Evolutionary conservation across 108 stramenopile species (phyloP).

Genomic region (Stephanodiscus triporus): DNA sequence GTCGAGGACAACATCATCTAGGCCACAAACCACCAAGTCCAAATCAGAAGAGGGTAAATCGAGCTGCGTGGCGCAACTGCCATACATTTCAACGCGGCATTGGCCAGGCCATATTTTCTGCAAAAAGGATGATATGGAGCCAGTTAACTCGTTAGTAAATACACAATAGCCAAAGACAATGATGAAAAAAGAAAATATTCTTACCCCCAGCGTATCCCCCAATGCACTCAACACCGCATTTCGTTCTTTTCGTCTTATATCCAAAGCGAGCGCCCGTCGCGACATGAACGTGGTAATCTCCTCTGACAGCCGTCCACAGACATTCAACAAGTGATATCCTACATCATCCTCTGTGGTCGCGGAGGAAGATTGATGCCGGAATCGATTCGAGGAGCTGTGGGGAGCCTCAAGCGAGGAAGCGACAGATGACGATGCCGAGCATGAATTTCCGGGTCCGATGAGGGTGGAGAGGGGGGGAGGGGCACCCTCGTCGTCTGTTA

Average conservation of each 20-base stretch:
- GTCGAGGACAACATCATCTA: constrained; percentile 45
- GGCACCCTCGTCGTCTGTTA: constrained; percentile 34
- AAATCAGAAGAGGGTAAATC: constrained; percentile 91
- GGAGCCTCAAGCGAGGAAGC: constrained; percentile 87
- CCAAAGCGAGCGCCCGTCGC: constrained; percentile 66
- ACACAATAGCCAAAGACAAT: background rate
- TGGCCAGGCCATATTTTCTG: constrained; percentile 69
- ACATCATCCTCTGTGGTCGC: constrained; percentile 71
- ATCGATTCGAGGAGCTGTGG: constrained; percentile 56
- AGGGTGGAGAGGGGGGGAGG: constrained; percentile 74
- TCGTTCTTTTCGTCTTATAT: constrained; percentile 67
- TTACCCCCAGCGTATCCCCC: constrained; percentile 63
- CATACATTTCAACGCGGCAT: constrained; percentile 86
- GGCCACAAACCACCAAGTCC: constrained; percentile 82
- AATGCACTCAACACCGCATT: constrained; percentile 66
- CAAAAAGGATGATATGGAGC: background rate
- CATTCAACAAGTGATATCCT: constrained; percentile 79
- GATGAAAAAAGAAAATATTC: constrained; percentile 14
- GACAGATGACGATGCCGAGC: constrained; percentile 81
- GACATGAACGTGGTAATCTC: constrained; percentile 83
- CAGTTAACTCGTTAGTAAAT: background rate
- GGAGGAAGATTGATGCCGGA: constrained; percentile 46
- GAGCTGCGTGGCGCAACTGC: constrained; percentile 83
- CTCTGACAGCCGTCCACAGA: constrained; percentile 72
- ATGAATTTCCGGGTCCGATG: constrained; percentile 67